phyloP scores from a whole-genome alignment of 257 asterid genomes.

The Gardenia jasminoides region DNA sequence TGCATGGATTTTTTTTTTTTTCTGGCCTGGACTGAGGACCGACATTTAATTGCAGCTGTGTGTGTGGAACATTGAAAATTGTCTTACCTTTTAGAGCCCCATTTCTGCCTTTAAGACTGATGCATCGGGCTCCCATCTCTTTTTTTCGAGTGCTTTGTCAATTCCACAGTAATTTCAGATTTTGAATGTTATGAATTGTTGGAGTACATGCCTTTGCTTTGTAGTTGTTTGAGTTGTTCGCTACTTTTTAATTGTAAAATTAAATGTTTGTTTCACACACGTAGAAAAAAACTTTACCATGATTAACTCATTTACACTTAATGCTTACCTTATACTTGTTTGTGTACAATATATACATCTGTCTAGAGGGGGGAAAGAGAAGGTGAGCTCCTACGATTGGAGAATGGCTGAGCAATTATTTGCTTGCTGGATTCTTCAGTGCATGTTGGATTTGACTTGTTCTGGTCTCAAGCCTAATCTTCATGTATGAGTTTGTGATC shows the following conservation, averaged over 20 bases:
- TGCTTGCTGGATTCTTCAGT: background rate
- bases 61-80: background rate
- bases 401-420: background rate
- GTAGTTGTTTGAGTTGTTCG: background rate
- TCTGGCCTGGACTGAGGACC: background rate
- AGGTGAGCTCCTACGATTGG: background rate
- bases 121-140: background rate
- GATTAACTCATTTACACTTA: background rate
- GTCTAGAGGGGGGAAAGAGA: background rate
- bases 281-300: background rate
- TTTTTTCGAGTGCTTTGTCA: background rate
- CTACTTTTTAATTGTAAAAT: background rate
- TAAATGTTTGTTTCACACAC: background rate
- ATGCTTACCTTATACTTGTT: background rate
- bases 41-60: background rate
- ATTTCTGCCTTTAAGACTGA: background rate
- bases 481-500: background rate
- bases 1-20: background rate
- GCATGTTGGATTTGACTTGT: background rate
- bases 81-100: background rate
- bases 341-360: background rate
- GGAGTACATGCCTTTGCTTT: background rate
- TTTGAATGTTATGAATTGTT: background rate
- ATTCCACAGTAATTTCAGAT: background rate
- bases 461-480: background rate